Evolutionary conservation across 1,284 basidiomycete species (phyloP).

Genomic region (Volvariella volvacea): DNA sequence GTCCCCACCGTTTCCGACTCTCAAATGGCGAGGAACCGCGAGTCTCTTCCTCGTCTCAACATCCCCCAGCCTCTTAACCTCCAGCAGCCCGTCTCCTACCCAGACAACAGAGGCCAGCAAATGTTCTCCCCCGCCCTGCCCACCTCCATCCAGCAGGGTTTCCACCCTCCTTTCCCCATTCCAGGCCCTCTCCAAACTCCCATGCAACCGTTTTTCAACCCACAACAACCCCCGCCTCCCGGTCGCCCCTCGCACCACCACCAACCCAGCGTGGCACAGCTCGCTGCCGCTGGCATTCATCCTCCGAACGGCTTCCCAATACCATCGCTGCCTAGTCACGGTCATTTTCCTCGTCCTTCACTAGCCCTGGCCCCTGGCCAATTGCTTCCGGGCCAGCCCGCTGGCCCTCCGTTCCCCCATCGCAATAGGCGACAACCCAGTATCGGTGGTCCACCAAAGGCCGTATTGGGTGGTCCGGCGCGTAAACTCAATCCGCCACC

Average conservation of each 20-base stretch:
- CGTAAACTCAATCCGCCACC: constrained; percentile 67
- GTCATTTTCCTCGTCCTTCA: constrained; percentile 49
- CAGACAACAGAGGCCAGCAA: constrained; percentile 24
- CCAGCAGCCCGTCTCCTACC: constrained; percentile 33
- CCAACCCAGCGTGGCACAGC: constrained; percentile 52
- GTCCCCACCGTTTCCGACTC: too few relatives aligned
- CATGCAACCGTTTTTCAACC: constrained; percentile 58
- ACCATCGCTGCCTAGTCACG: constrained; percentile 50
- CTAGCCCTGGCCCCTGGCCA: constrained; percentile 31
- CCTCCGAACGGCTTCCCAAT: constrained; percentile 45
- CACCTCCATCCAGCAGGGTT: constrained; percentile 50
- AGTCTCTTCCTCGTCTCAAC: constrained; percentile 37
- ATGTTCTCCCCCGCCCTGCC: constrained; percentile 64
- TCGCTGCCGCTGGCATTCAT: constrained; percentile 51
- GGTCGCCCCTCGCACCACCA: constrained; percentile 46
- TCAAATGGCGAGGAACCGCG: constrained; percentile 22
- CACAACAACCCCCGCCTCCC: constrained; percentile 41
- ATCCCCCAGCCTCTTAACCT: constrained; percentile 34
- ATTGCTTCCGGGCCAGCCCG: constrained; percentile 24
- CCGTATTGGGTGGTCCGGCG: constrained; percentile 68
- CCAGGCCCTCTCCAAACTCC: constrained; percentile 55
- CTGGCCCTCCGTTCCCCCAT: constrained; percentile 43
- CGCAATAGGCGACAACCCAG: constrained; percentile 56
- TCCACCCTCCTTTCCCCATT: constrained; percentile 48
- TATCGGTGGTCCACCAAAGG: constrained; percentile 78